Percentiles rank a stretch among this genome's conserved stretches.
phyloP scores from a whole-genome alignment of 2,329 filamentous ascomycete genomes.

The Metarhizium album region DNA sequence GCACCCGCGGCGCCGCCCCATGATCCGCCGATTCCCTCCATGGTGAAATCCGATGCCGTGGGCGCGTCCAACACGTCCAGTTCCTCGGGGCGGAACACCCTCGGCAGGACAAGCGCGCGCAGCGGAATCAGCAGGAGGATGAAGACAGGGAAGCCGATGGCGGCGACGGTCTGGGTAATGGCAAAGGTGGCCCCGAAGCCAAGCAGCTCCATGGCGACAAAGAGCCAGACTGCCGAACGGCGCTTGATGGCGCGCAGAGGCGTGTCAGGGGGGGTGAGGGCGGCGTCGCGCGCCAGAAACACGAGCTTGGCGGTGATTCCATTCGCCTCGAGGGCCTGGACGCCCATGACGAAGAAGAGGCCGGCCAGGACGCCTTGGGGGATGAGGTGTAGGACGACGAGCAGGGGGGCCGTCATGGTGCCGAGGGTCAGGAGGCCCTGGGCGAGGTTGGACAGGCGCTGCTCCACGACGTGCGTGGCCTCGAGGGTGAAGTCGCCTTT shows the following conservation, averaged over 20 bases:
- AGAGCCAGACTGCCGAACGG: constrained; percentile 57
- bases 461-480: constrained; percentile 59
- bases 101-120: constrained; percentile 52
- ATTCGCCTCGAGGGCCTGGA: constrained; percentile 66
- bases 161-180: constrained; percentile 73
- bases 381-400: constrained; percentile 65
- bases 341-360: constrained; percentile 76
- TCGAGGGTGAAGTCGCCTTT: constrained; percentile 46
- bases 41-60: constrained; percentile 63
- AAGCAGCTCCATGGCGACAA: constrained; percentile 56
- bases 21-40: constrained; percentile 61
- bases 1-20: constrained; percentile 29
- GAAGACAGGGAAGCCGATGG: constrained; percentile 69
- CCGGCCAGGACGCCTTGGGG: constrained; percentile 72
- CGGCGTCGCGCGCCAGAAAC: constrained; percentile 54
- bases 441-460: constrained; percentile 66
- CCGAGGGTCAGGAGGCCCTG: constrained; percentile 69
- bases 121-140: constrained; percentile 60
- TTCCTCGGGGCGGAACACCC: constrained; percentile 49
- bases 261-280: constrained; percentile 47
- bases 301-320: constrained; percentile 67
- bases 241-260: constrained; percentile 52
- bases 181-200: constrained; percentile 72
- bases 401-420: constrained; percentile 66
- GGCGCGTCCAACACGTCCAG: constrained; percentile 56